Percentiles rank a stretch among this genome's conserved stretches.
phyloP scores from a whole-genome alignment of 2,329 filamentous ascomycete species.

The Lasiodiplodia citricola region DNA sequence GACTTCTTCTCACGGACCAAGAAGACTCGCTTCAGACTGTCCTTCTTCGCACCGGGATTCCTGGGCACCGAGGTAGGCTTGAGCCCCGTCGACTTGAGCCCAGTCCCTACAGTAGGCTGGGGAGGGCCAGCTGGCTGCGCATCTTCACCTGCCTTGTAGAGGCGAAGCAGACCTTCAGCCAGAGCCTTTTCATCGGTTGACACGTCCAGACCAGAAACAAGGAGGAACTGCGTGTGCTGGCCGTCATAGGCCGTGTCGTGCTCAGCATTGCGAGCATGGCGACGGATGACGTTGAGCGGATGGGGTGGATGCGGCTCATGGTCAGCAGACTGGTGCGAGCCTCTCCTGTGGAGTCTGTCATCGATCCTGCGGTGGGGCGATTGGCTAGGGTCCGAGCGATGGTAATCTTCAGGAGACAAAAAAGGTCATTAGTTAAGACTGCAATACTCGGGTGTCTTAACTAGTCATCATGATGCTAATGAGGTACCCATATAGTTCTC shows the following conservation, averaged over 20 bases:
- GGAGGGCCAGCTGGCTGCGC: constrained; percentile 35
- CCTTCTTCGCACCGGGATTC: constrained; percentile 72
- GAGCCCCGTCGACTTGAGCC: constrained; percentile 39
- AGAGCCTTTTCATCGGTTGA: constrained; percentile 9
- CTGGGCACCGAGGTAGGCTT: constrained; percentile 61
- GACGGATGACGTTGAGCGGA: constrained; percentile 1
- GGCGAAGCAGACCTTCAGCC: neutral
- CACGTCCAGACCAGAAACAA: constrained; percentile 7
- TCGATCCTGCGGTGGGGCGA: constrained; percentile 18
- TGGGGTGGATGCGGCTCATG: neutral
- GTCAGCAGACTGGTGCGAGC: constrained; percentile 20
- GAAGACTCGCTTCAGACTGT: constrained; percentile 77
- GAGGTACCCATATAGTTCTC: constrained; percentile 26
- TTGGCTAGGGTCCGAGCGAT: constrained; percentile 19
- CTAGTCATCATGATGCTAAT: constrained; percentile 27
- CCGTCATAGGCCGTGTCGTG: constrained; percentile 32
- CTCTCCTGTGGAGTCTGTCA: constrained; percentile 18
- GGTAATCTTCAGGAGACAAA: constrained; percentile 26
- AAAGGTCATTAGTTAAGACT: constrained; percentile 25
- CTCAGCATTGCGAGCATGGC: constrained; percentile 24
- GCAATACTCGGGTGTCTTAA: constrained; percentile 21
- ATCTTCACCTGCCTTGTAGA: constrained; percentile 59
- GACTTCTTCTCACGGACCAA: constrained; percentile 74
- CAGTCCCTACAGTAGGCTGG: constrained; percentile 29
- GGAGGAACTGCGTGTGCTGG: constrained; percentile 27